These are phyloP conservation scores for Pichia sp. DNA, from an alignment of 1,139 yeast genomes.

Conservation along the genomic window DNA sequence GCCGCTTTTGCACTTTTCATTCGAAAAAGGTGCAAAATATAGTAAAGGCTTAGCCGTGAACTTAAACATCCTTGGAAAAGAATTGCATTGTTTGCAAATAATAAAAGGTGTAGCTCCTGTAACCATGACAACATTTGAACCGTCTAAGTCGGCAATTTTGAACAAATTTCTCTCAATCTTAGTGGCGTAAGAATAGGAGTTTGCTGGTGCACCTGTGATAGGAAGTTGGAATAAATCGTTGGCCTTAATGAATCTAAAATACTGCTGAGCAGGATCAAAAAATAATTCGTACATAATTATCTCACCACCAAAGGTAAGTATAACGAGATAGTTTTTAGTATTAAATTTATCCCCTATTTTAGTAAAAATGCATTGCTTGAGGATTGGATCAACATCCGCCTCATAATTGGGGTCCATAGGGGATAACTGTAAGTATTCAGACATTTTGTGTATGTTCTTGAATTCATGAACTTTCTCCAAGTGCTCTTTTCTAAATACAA, in stretches of 20 bases:
- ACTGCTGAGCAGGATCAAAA: constrained; percentile 41
- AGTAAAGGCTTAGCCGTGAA: constrained; percentile 62
- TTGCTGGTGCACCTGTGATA: constrained; percentile 72
- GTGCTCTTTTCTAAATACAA: constrained; percentile 61
- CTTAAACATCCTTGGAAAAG: constrained; percentile 63
- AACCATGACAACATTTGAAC: constrained; percentile 58
- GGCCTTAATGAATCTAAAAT: constrained; percentile 45
- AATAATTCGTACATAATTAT: constrained; percentile 60
- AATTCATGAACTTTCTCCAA: constrained; percentile 64
- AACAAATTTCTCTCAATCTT: constrained; percentile 65
- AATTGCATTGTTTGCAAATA: constrained; percentile 58
- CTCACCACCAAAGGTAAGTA: constrained; percentile 79
- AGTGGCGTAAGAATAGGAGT: constrained; percentile 67
- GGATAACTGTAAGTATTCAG: constrained; percentile 49
- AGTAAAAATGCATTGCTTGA: constrained; percentile 65
- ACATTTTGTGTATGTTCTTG: constrained; percentile 53
- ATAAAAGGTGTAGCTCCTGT: constrained; percentile 77
- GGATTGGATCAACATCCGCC: constrained; percentile 65
- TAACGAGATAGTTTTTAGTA: constrained; percentile 57
- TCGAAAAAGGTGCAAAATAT: constrained; percentile 52
- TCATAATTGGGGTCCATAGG: constrained; percentile 56
- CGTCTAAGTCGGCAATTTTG: constrained; percentile 55
- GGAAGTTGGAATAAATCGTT: constrained; percentile 40
- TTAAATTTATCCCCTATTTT: constrained; percentile 55
- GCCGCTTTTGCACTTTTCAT: constrained; percentile 41